phyloP scores from a whole-genome alignment of 306 rosid species.

The Castanea crenata region DNA sequence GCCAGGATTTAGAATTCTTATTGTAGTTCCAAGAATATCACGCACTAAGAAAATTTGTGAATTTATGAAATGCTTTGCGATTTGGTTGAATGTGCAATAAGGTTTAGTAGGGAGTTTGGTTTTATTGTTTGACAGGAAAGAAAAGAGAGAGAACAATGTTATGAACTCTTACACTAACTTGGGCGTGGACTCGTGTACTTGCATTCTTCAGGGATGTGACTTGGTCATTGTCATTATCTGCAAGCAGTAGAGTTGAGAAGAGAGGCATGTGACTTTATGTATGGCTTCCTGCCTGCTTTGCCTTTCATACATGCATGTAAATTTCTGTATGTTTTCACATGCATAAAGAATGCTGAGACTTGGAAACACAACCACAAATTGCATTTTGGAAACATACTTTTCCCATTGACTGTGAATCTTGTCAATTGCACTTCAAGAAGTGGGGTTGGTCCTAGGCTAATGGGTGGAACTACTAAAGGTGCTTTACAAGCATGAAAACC shows the following conservation, averaged over 20 bases:
- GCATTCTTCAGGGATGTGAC: too few species aligned
- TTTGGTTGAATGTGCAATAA: constrained; percentile 54
- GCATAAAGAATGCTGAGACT: neutral
- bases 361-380: neutral
- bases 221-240: too few species aligned
- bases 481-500: constrained; percentile 70
- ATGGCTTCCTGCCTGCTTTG: constrained; percentile 11
- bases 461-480: constrained; percentile 90
- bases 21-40: too few species aligned
- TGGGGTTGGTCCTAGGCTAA: constrained; percentile 90
- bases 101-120: constrained; percentile 64
- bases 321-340: neutral
- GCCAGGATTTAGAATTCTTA: too few species aligned
- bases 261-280: constrained; percentile 55
- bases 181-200: too few species aligned
- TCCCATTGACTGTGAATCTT: constrained; percentile 40
- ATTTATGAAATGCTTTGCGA: too few species aligned
- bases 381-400: neutral
- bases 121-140: neutral
- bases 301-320: constrained; percentile 19
- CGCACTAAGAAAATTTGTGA: too few species aligned
- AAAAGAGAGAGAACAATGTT: too few species aligned
- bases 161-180: too few species aligned
- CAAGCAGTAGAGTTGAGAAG: neutral
- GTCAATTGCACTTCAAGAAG: constrained; percentile 85